Evolutionary conservation across 2,329 filamentous ascomycete genomes (phyloP).

Genomic region (Calonectria crousiana): DNA sequence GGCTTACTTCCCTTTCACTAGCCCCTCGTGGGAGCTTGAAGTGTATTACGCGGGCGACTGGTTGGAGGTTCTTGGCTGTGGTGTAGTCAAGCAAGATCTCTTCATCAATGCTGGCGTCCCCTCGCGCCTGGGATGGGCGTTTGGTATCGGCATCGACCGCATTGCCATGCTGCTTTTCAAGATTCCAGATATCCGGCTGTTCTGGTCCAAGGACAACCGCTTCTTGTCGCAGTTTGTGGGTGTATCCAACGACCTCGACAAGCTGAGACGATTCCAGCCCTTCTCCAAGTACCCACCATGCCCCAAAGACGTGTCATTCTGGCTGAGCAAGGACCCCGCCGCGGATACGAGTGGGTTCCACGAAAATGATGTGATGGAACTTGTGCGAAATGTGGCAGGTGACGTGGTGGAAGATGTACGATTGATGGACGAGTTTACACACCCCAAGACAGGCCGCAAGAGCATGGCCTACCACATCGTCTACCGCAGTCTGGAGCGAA

Average conservation of each 20-base stretch:
- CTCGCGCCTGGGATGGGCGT: constrained; percentile 89
- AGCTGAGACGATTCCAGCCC: constrained; percentile 76
- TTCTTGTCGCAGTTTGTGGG: constrained; percentile 89
- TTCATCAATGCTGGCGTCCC: constrained; percentile 82
- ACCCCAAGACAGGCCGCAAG: constrained; percentile 84
- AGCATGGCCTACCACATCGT: constrained; percentile 95
- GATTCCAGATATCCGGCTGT: constrained; percentile 95
- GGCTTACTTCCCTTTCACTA: constrained; percentile 97
- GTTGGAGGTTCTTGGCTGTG: constrained; percentile 96
- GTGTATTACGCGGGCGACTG: constrained; percentile 95
- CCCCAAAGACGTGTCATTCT: constrained; percentile 94
- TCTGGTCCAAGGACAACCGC: constrained; percentile 89
- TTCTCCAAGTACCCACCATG: constrained; percentile 94
- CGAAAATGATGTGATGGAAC: constrained; percentile 97
- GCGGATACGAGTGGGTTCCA: constrained; percentile 73
- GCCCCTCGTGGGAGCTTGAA: constrained; percentile 94
- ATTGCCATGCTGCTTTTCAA: constrained; percentile 98
- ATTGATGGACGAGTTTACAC: constrained; percentile 87
- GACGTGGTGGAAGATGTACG: constrained; percentile 89
- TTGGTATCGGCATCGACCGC: constrained; percentile 92
- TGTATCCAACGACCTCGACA: constrained; percentile 63
- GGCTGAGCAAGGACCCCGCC: constrained; percentile 69
- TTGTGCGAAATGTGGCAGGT: constrained; percentile 85
- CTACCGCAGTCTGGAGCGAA: constrained; percentile 92
- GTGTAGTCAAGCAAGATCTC: constrained; percentile 86